These are phyloP conservation scores for Musa schizocarpa DNA, from an alignment of 176 grass and related monocot genomes.

Conservation along the genomic window DNA sequence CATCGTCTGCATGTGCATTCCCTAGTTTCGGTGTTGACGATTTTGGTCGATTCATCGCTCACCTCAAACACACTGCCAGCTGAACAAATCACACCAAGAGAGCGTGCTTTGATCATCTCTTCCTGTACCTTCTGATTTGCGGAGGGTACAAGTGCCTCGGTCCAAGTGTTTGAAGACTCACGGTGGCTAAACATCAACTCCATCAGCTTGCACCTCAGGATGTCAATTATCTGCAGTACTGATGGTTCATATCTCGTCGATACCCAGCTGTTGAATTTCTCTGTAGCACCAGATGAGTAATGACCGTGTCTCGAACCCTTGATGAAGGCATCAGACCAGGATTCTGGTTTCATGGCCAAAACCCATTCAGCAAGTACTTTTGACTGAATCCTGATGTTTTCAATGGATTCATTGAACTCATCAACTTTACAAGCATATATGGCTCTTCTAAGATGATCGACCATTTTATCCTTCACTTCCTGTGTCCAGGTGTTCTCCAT, in stretches of 20 bases:
- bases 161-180: constrained; percentile 65
- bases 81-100: constrained; percentile 49
- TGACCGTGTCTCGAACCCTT: constrained; percentile 65
- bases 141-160: constrained; percentile 53
- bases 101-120: constrained; percentile 51
- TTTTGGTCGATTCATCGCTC: constrained; percentile 54
- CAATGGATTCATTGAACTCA: constrained; percentile 64
- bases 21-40: constrained; percentile 56
- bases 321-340: constrained; percentile 89
- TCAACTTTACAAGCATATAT: constrained; percentile 72
- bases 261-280: constrained; percentile 60
- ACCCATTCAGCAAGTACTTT: constrained; percentile 88
- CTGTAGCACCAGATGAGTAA: constrained; percentile 58
- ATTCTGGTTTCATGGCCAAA: constrained; percentile 67
- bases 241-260: constrained; percentile 65
- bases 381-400: constrained; percentile 62
- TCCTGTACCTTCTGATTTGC: constrained; percentile 82
- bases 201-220: constrained; percentile 89
- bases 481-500: constrained; percentile 66
- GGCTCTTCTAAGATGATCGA: constrained; percentile 61
- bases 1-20: constrained; percentile 86
- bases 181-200: constrained; percentile 86
- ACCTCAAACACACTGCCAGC: constrained; percentile 68
- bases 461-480: constrained; percentile 58
- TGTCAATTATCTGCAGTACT: constrained; percentile 85